These are phyloP conservation scores for Raphanus sativus DNA, from an alignment of 345 rosid genomes.

Conservation along the genomic window DNA sequence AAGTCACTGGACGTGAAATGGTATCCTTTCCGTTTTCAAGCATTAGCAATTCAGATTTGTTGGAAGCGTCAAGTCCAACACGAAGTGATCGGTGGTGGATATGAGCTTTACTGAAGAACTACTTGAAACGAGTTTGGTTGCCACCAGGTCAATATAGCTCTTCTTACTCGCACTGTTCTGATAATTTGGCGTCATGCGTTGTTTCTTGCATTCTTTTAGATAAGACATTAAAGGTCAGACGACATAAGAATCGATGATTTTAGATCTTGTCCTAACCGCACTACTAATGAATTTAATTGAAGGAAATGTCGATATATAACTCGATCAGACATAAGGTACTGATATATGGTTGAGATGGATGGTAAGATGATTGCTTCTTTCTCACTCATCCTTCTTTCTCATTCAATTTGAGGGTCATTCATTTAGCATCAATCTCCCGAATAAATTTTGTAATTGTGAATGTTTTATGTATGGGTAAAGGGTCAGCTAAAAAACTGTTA, in stretches of 20 bases:
- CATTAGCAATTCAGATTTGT: conserved; percentile 28
- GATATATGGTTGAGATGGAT: conserved; percentile 29
- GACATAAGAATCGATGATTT: conserved; percentile 15
- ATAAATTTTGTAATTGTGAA: background rate
- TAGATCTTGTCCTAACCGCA: conserved; percentile 18
- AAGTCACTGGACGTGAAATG: conserved; percentile 35
- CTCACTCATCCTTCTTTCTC: no score
- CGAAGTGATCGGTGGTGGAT: conserved; percentile 11
- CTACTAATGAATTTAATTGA: conserved; percentile 24
- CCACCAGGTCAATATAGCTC: background rate
- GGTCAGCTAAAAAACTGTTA: background rate
- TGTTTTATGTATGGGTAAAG: background rate
- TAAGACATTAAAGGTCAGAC: conserved; percentile 17
- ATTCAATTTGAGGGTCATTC: background rate
- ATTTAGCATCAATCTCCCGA: background rate
- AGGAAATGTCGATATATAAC: conserved; percentile 7
- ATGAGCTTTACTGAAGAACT: background rate
- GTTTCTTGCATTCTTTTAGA: conserved; percentile 17
- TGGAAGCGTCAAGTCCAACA: conserved; percentile 28
- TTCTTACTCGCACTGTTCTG: background rate
- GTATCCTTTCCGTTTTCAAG: conserved; percentile 33
- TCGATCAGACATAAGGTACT: conserved; percentile 1
- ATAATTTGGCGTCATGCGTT: background rate
- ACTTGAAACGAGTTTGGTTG: background rate
- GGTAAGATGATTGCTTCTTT: background rate